These are phyloP conservation scores for Anacardium occidentale DNA, from an alignment of 345 rosid genomes.

Conservation along the genomic window DNA sequence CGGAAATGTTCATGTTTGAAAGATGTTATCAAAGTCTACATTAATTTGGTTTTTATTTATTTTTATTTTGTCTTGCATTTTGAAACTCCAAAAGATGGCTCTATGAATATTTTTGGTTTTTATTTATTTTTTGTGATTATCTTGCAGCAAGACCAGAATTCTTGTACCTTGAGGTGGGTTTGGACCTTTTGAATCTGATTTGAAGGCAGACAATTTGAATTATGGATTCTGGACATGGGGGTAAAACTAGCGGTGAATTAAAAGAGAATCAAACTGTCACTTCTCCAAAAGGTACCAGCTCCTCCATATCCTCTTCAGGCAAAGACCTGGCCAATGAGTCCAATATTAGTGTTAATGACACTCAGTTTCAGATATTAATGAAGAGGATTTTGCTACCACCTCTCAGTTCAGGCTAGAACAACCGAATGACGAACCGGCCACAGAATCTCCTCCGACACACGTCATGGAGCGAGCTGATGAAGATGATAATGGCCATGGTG, in stretches of 20 bases:
- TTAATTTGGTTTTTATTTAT: neutral
- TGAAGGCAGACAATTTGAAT: constrained; percentile 13
- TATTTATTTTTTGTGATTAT: neutral
- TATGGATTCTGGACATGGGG: constrained; percentile 31
- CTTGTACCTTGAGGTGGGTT: constrained; percentile 16
- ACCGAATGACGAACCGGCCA: neutral
- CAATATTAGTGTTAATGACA: neutral
- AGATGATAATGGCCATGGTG: constrained; percentile 20
- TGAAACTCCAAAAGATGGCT: too few species aligned
- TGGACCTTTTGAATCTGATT: constrained; percentile 8
- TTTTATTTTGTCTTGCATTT: neutral
- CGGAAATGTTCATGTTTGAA: too few species aligned
- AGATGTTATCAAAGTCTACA: too few species aligned
- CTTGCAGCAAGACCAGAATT: constrained; percentile 21
- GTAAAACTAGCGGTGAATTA: constrained; percentile 6
- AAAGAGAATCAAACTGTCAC: constrained; percentile 2
- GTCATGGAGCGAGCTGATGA: constrained; percentile 41
- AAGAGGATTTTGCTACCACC: constrained; percentile 17
- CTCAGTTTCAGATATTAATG: constrained; percentile 4
- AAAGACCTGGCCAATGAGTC: constrained; percentile 6
- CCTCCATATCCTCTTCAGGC: constrained; percentile 13
- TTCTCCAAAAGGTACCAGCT: neutral
- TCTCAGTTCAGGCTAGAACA: constrained; percentile 12
- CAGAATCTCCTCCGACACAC: constrained; percentile 46
- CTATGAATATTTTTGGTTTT: neutral